phyloP scores from a whole-genome alignment of 192 early-diverging fungal species.

The Entomortierella beljakovae region DNA sequence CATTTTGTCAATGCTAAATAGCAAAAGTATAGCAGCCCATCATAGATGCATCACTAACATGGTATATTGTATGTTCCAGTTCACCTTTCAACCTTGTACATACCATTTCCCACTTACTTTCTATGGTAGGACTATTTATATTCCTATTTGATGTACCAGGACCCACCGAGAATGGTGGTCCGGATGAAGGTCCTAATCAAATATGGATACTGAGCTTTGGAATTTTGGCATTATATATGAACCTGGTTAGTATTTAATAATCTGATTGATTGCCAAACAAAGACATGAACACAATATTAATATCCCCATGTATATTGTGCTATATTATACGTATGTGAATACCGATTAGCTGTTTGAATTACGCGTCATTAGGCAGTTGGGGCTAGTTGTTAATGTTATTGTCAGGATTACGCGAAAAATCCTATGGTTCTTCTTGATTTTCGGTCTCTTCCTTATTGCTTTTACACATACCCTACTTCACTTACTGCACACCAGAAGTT shows the following conservation, averaged over 20 bases:
- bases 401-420: constrained; percentile 28
- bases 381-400: constrained; percentile 38
- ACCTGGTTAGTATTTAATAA: constrained; percentile 27
- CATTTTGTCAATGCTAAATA: too few species aligned
- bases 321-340: not conserved
- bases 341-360: constrained; percentile 27
- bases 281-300: too few species aligned
- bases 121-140: constrained; percentile 18
- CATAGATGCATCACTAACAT: not conserved
- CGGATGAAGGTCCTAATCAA: constrained; percentile 13
- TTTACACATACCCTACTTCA: constrained; percentile 43
- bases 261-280: not conserved
- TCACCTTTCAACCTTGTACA: constrained; percentile 33
- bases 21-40: not conserved
- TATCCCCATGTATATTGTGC: constrained; percentile 27
- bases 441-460: constrained; percentile 16
- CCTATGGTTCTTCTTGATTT: constrained; percentile 31
- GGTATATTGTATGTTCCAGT: constrained; percentile 9
- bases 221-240: constrained; percentile 36
- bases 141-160: constrained; percentile 6
- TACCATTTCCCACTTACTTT: not conserved
- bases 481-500: not conserved
- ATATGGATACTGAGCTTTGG: constrained; percentile 43
- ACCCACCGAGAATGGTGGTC: not conserved
- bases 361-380: constrained; percentile 21